Conservation (phyloP, 2,329 filamentous ascomycete genomes). For the Cadophora gregata region DNA sequence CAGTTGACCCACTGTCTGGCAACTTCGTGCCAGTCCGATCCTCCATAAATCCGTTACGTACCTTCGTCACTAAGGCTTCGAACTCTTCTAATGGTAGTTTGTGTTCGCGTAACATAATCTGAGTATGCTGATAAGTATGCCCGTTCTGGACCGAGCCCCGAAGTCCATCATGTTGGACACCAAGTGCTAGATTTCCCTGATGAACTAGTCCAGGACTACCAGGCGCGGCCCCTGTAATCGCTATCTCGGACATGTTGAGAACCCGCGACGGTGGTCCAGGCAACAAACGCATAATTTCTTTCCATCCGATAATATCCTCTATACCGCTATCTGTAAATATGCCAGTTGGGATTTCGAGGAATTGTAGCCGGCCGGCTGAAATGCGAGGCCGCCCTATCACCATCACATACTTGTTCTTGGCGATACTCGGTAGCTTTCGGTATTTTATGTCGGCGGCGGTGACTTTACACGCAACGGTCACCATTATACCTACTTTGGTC, state of each 20-base stretch:
- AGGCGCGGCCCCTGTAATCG: neutral
- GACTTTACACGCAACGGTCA: neutral
- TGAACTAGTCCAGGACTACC: neutral
- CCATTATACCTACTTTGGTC: neutral
- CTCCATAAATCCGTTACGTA: neutral
- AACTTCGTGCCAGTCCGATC: neutral
- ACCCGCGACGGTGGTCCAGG: neutral
- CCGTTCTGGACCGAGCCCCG: neutral
- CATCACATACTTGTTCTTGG: neutral
- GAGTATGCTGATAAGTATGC: neutral
- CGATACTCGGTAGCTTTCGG: neutral
- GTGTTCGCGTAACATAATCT: neutral
- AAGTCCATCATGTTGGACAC: neutral
- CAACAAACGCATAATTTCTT: neutral
- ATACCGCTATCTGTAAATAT: neutral
- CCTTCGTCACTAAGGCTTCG: neutral
- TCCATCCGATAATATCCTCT: neutral
- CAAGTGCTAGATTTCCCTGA: neutral
- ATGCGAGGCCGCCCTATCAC: neutral
- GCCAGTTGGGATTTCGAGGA: slow-evolving; percentile 1
- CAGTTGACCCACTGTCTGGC: neutral
- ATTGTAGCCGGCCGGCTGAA: slow-evolving; percentile 2
- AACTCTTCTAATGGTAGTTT: neutral
- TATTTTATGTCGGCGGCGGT: no score
- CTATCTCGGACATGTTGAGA: neutral